Conservation (phyloP, 768 basidiomycete species). For the Suillus tomentosus region DNA sequence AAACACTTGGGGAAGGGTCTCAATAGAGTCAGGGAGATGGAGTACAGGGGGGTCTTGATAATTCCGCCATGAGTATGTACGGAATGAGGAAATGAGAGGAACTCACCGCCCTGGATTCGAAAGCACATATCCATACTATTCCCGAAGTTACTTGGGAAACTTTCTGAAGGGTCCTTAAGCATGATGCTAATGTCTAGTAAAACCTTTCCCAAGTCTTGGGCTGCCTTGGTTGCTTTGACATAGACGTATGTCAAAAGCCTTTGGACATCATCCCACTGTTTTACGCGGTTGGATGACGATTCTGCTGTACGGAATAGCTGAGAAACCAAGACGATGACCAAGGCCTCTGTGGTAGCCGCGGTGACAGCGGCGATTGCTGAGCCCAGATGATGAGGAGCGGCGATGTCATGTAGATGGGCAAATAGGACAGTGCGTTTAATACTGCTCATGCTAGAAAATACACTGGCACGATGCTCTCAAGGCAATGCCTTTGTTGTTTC, state of each 20-base stretch:
- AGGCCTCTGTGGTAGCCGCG: slow-evolving; percentile 45
- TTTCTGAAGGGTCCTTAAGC: slow-evolving; percentile 56
- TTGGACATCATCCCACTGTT: slow-evolving; percentile 69
- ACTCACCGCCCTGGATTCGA: slow-evolving; percentile 47
- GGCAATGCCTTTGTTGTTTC: neutral
- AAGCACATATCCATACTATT: slow-evolving; percentile 45
- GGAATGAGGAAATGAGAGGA: slow-evolving; percentile 8
- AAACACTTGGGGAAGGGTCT: slow-evolving; percentile 35
- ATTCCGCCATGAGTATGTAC: slow-evolving; percentile 33
- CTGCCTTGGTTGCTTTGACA: slow-evolving; percentile 78
- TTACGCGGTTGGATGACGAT: slow-evolving; percentile 40
- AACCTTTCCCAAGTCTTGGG: slow-evolving; percentile 65
- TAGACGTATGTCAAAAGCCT: slow-evolving; percentile 81
- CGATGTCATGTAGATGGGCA: slow-evolving; percentile 29
- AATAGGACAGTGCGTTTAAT: slow-evolving; percentile 1
- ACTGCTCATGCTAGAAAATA: neutral
- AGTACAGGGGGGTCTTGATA: slow-evolving; percentile 19
- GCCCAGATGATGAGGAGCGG: slow-evolving; percentile 56
- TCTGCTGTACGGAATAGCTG: slow-evolving; percentile 50
- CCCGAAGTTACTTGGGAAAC: slow-evolving; percentile 39
- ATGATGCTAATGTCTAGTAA: slow-evolving; percentile 80
- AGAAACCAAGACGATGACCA: slow-evolving; percentile 68
- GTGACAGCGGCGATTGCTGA: slow-evolving; percentile 52
- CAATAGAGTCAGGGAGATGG: slow-evolving; percentile 45
- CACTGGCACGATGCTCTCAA: neutral